Evolutionary conservation across 805 yeast species (phyloP), one percentile per base, ranked within the genome.

Genomic region (Saccharomycopsis oosterbeekiorum): DNA sequence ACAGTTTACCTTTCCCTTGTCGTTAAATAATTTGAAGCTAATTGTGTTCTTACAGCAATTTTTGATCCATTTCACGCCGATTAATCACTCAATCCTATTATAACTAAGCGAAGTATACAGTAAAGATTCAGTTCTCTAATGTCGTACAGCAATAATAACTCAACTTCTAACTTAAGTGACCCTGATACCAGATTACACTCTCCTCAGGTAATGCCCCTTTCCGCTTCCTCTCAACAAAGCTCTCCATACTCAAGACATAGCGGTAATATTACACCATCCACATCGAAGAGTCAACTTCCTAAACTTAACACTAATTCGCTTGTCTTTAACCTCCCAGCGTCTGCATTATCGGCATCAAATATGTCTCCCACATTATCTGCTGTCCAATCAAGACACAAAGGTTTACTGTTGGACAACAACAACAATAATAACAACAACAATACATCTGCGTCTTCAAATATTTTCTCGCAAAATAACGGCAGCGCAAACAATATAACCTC

Each of bases 331-430:
- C 64, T 19, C 59, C 63, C 15, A 50, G 26, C 51, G 50, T 63
- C 36, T 15, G 51, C 29, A 9, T 51, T 17, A 36, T 57, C 26
- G 14, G 15, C 55, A 17, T 50, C 60, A 15, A 62, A 62, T 39
- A 19, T 63, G 21, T 63, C 65, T 12, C 65, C 65, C 11, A 63
- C 65, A 6, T 41, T 63, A 56, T 42, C 24, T 60, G 61, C 29
- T 60, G 61, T 40, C 53, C 59, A 40, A 40, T 56, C n/a, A 41
- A 62, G 26, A 58, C 64, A 58, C 47, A 63, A 50, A 56, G 62
- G 21, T 56, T 61, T 19, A 57, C 59, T 37, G 55, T 60, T 39
- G 56, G 60, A 26, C 15, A 60, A 60, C n/a, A 29, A 29, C 34
- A 29, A 29, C 34, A 29, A 29, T 29, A 29, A 29, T 29, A 29